phyloP scores from a whole-genome alignment of 1,284 basidiomycete species.

The Polyporus tsugae region DNA sequence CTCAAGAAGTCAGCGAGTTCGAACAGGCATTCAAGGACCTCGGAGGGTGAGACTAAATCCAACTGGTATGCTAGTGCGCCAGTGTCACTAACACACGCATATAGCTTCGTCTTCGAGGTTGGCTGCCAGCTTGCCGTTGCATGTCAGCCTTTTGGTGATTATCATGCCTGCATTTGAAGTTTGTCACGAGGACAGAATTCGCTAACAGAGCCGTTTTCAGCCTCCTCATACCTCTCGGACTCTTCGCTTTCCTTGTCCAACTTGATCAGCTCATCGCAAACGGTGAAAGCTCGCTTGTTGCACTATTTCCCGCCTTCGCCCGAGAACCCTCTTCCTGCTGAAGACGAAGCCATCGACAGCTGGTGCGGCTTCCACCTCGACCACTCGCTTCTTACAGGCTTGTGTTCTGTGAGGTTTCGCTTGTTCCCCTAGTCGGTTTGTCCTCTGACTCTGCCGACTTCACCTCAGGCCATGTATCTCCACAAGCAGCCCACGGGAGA shows the following conservation, averaged over 20 bases:
- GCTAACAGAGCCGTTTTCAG: conserved; percentile 44
- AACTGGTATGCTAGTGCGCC: no score
- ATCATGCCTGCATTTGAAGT: neutral
- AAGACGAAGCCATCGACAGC: conserved; percentile 76
- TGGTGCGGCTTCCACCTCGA: conserved; percentile 88
- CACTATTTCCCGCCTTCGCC: conserved; percentile 87
- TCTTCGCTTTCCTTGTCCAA: conserved; percentile 67
- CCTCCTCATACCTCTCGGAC: conserved; percentile 68
- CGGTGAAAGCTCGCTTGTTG: conserved; percentile 85
- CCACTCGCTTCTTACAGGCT: conserved; percentile 88
- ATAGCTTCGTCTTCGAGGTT: conserved; percentile 79
- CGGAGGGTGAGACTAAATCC: conserved; percentile 58
- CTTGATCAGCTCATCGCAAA: conserved; percentile 72
- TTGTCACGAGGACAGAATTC: no score
- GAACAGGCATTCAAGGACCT: conserved; percentile 88
- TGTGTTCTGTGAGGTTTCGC: conserved; percentile 73
- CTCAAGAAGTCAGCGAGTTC: conserved; percentile 77
- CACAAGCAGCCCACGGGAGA: conserved; percentile 48
- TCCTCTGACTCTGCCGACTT: neutral
- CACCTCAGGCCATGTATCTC: conserved; percentile 82
- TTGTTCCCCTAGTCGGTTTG: neutral
- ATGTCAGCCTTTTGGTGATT: conserved; percentile 85
- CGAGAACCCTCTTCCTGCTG: conserved; percentile 45
- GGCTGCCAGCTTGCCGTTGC: conserved; percentile 83
- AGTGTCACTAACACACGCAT: neutral